Percentiles rank a stretch among this genome's conserved stretches.
These are phyloP conservation scores for Suillus bovinus DNA, from an alignment of 768 basidiomycete species.

Conservation along the genomic window DNA sequence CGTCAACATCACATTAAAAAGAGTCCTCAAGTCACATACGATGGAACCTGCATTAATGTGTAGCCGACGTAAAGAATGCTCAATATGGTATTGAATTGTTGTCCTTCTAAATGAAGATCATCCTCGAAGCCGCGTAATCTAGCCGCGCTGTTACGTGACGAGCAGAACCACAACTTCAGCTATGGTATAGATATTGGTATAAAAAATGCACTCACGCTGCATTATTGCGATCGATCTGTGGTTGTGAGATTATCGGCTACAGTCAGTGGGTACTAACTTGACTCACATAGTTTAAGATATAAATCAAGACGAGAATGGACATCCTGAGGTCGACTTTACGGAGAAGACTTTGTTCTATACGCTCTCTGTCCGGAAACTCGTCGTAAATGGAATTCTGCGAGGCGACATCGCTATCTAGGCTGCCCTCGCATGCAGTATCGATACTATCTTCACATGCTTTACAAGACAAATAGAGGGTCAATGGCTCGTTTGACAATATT, in stretches of 20 bases:
- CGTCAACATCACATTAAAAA: not conserved
- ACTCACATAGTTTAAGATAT: conserved; percentile 37
- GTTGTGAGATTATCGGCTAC: not conserved
- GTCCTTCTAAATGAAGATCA: conserved; percentile 61
- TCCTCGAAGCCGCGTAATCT: conserved; percentile 70
- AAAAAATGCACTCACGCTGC: conserved; percentile 46
- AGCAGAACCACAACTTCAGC: not conserved
- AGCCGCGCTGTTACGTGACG: conserved; percentile 51
- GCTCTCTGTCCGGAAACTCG: conserved; percentile 26
- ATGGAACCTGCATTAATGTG: conserved; percentile 79
- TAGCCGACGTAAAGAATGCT: conserved; percentile 73
- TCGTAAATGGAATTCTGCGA: not conserved
- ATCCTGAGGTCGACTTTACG: conserved; percentile 35
- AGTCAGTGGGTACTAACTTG: not conserved
- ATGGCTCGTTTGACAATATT: not conserved
- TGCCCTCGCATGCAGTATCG: not conserved
- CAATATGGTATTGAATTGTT: conserved; percentile 66
- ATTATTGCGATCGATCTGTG: conserved; percentile 71
- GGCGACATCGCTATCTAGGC: not conserved
- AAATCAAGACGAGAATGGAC: conserved; percentile 36
- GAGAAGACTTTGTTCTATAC: conserved; percentile 44
- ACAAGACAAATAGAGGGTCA: not conserved
- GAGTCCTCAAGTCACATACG: conserved; percentile 41
- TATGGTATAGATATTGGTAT: not conserved
- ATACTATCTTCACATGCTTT: conserved; percentile 8